Percentiles rank a stretch among this genome's conserved stretches.
Evolutionary conservation across 768 basidiomycete genomes (phyloP).

Genomic region (Paxillus ammoniavirescens): DNA sequence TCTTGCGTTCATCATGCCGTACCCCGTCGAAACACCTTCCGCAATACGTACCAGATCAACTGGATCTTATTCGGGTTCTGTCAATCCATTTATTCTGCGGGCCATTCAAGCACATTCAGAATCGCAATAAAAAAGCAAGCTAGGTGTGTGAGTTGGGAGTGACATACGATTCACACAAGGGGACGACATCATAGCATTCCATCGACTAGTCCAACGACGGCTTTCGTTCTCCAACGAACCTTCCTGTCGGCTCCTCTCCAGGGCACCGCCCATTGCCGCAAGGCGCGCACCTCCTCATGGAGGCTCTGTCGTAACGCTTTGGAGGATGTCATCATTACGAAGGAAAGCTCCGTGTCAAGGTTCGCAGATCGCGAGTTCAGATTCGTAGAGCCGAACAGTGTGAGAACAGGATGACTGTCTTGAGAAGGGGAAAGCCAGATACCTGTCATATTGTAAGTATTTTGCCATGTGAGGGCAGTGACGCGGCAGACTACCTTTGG

Average conservation of each 20-base stretch:
- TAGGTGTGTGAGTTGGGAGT: conserved; percentile 9
- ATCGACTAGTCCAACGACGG: conserved; percentile 60
- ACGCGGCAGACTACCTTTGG: conserved; percentile 67
- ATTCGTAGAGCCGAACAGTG: conserved; percentile 93
- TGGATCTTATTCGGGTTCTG: background rate
- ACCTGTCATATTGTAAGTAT: conserved; percentile 43
- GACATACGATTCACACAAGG: background rate
- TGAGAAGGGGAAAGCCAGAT: conserved; percentile 76
- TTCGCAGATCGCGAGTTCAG: conserved; percentile 88
- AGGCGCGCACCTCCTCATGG: conserved; percentile 49
- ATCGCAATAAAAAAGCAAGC: background rate
- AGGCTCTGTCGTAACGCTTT: conserved; percentile 47
- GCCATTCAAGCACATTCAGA: background rate
- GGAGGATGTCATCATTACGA: conserved; percentile 74
- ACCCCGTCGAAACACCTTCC: background rate
- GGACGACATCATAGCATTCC: conserved; percentile 54
- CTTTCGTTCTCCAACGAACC: conserved; percentile 63
- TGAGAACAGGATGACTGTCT: conserved; percentile 56
- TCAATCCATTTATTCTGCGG: too few species aligned
- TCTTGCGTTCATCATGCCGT: background rate
- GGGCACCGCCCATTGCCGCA: conserved; percentile 46
- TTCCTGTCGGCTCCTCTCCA: conserved; percentile 62
- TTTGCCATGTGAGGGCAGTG: background rate
- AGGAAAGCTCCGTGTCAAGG: conserved; percentile 90
- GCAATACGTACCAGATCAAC: background rate